Evolutionary conservation across 163 green algal genomes (phyloP), one percentile per base, ranked within the genome.

Genomic region (Scenedesmus sp.): DNA sequence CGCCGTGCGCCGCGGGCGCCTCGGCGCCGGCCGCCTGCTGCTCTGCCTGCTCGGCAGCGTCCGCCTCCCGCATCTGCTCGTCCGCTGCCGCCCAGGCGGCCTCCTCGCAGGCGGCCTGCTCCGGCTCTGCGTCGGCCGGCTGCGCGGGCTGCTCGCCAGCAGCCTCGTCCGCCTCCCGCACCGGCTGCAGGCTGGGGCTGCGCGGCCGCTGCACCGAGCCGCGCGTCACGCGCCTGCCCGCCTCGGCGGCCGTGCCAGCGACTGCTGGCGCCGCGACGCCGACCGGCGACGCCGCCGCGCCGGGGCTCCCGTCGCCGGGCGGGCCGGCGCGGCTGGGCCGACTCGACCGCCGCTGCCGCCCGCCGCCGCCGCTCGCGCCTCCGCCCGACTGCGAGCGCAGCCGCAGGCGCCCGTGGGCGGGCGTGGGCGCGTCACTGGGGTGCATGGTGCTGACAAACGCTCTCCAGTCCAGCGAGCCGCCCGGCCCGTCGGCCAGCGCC

Each of bases 401-500:
- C 36, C 69, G 36, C 33, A 33, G 33, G 33, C 69, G 69, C 20
- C 29, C 17, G 5, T 51, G n/a, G 4, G 69, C 54, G 26, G 69
- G 69, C 20, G 69, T 77, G 3, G 69, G 69, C 31, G 34, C 34
- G 65, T 66, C 69, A 28, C 28, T 50, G 31, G 69, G 53, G 58
- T 67, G 69, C 26, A 77, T 56, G 3, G 53, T 62, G 36, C 34
- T 66, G 13, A 77, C 20, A 28, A 77, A 77, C 1, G 54, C n/a
- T 17, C 66, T 77, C 69, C 69, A 77, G 45, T 33, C 69, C 54
- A 42, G 28, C 34, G 50, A 29, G 48, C 4, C 48, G 36, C 11
- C 33, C 33, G 53, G 51, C 3, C 34, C 54, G 57, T n/a, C n/a
- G n/a, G n/a, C n/a, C 22, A 56, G 62, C 62, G 62, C 62, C 17